These are phyloP conservation scores for Asparagopsis taxiformis DNA, from an alignment of 31 red algal species.

Conservation along the genomic window DNA sequence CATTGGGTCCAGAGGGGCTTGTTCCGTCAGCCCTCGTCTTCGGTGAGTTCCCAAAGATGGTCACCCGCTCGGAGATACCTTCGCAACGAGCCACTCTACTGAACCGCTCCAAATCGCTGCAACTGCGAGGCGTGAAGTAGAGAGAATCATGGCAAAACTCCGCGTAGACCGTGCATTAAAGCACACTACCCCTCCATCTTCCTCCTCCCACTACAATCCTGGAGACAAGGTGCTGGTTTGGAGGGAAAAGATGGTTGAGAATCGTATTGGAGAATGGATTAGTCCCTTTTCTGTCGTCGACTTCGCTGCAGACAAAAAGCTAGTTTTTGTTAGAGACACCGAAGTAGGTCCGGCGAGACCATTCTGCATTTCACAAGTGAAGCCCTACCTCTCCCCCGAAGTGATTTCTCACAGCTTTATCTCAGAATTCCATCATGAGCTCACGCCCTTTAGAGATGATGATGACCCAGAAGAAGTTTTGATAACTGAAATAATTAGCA, in stretches of 20 bases:
- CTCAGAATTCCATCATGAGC: not conserved
- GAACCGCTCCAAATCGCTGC: not conserved
- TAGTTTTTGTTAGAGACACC: not conserved
- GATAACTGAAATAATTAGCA: not conserved
- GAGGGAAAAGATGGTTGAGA: conserved; percentile 11
- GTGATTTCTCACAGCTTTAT: not conserved
- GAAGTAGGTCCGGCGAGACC: not conserved
- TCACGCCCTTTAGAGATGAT: not conserved
- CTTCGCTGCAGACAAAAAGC: not conserved
- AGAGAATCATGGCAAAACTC: not conserved
- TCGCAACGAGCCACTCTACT: not conserved
- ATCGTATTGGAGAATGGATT: conserved; percentile 5
- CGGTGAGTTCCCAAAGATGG: not conserved
- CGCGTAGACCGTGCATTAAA: not conserved
- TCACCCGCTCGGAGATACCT: not conserved
- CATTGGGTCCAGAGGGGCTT: not conserved
- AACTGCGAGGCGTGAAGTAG: not conserved
- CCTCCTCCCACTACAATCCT: not conserved
- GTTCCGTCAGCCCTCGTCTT: conserved; percentile 6
- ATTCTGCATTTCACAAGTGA: not conserved
- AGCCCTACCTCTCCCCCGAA: not conserved
- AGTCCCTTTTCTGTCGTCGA: not conserved
- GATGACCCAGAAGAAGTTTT: not conserved
- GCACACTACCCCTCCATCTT: not conserved
- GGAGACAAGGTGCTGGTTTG: conserved; percentile 10